Evolutionary conservation across 2,329 filamentous ascomycete genomes (phyloP).

Genomic region (Cytospora paraplurivora): DNA sequence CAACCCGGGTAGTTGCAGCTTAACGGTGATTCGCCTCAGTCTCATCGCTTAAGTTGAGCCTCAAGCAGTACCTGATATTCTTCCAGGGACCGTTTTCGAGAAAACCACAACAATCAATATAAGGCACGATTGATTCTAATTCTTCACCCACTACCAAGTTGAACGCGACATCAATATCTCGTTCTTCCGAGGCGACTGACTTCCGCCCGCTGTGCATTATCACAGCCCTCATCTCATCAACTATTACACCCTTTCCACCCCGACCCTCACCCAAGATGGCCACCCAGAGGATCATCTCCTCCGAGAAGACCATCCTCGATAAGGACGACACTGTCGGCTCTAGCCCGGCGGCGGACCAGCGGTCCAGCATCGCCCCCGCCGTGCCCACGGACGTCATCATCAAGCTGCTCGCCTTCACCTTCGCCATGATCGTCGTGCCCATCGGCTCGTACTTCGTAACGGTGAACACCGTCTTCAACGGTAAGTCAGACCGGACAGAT

Average conservation of each 20-base stretch:
- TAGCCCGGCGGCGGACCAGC: conserved; percentile 48
- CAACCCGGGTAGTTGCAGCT: not conserved
- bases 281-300: conserved; percentile 65
- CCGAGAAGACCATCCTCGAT: conserved; percentile 68
- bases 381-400: conserved; percentile 86
- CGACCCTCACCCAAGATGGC: conserved; percentile 56
- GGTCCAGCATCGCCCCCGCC: conserved; percentile 77
- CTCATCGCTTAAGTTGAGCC: not conserved
- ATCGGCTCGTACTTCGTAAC: conserved; percentile 88
- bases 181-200: too few species aligned
- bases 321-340: conserved; percentile 52
- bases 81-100: not conserved
- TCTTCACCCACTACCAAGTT: not conserved
- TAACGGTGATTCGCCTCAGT: not conserved
- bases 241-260: not conserved
- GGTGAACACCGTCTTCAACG: conserved; percentile 74
- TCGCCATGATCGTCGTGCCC: conserved; percentile 86
- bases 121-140: not conserved
- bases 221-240: not conserved
- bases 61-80: not conserved
- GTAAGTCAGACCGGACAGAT: conserved; percentile 48
- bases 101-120: not conserved
- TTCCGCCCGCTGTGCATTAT: not conserved
- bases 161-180: not conserved
- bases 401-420: conserved; percentile 87